Conservation (phyloP, 108 stramenopile species). For the Skeletonema tropicum region DNA sequence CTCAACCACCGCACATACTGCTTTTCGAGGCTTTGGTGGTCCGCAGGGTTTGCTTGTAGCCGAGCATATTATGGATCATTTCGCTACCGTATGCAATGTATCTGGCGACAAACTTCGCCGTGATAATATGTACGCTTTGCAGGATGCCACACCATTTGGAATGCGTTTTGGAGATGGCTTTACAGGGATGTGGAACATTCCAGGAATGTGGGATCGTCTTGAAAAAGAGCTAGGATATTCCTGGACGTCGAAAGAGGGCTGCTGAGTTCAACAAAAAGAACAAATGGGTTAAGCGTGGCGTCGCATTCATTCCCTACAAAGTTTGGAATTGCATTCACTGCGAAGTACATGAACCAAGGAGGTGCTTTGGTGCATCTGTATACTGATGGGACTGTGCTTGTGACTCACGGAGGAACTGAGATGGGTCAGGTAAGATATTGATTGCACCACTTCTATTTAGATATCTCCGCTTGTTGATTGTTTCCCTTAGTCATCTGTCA, state of each 20-base stretch:
- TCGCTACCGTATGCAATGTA: slow-evolving; percentile 72
- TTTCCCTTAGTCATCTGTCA: no score
- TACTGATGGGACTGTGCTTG: slow-evolving; percentile 91
- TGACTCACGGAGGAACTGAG: slow-evolving; percentile 95
- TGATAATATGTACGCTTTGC: slow-evolving; percentile 82
- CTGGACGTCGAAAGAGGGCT: slow-evolving; percentile 60
- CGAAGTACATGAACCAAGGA: slow-evolving; percentile 84
- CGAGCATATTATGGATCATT: slow-evolving; percentile 93
- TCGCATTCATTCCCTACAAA: slow-evolving; percentile 90
- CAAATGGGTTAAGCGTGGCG: slow-evolving; percentile 88
- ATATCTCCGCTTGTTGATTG: no score
- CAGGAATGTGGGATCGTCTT: slow-evolving; percentile 76
- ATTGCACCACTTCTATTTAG: no score
- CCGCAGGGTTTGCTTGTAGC: slow-evolving; percentile 85
- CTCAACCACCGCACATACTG: slow-evolving; percentile 92
- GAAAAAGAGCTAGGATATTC: slow-evolving; percentile 63
- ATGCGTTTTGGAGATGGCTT: slow-evolving; percentile 65
- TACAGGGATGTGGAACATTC: slow-evolving; percentile 89
- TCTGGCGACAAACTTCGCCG: slow-evolving; percentile 66
- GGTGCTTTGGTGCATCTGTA: slow-evolving; percentile 95
- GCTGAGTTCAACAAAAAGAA: slow-evolving; percentile 83
- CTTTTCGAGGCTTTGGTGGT: slow-evolving; percentile 95
- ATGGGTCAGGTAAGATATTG: slow-evolving; percentile 80
- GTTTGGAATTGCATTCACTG: slow-evolving; percentile 93
- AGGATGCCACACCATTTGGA: slow-evolving; percentile 85